Evolutionary conservation across 202 grass and related monocot genomes (phyloP), one percentile per base, ranked within the genome.

Genomic region (Schoenoplectus tabernaemontani): DNA sequence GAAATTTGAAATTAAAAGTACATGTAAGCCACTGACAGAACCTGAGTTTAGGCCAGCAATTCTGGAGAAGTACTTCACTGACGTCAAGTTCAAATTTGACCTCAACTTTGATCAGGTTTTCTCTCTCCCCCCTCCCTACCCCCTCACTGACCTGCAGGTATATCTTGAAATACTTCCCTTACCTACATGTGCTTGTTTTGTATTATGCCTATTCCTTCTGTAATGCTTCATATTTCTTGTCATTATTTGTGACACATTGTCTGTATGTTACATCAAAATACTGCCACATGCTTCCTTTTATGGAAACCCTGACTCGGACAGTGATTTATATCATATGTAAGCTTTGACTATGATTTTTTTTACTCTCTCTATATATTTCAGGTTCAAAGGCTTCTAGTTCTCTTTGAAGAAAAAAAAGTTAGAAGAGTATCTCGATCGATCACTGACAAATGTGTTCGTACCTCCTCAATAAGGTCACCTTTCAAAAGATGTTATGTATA

Each of bases 81-180:
- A 78, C 23, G 65, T 11, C 7, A 93, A 90, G 81, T 93, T 93
- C 79, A 88, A 86, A 78, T 88, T 90, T 9, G 83, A 88, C 50
- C 88, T 93, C 85, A 90, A 86, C 46, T 61, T 60, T 42, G n/a
- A 87, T 30, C 88, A 93, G 91, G 91, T 90, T 81, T 2, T 64
- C 37, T 64, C 5, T 64, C 37, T 64, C 28, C 76, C 30, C 57
- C n/a, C 19, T 32, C 57, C 28, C 17, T 17, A 17, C 0, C 43
- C 44, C n/a, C 10, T 22, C 56, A 3, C 54, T 13, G 11, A 5
- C 71, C 8, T 54, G 16, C n/a, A 15, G 19, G 41, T 69, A 26
- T 59, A 72, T n/a, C 5, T 86, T 51, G 26, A 84, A 83, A 76
- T 54, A 38, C 84, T 9, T 76, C 56, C 43, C 57, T 56, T 20